Conservation (phyloP, 768 basidiomycete species). For the Podaxis pistillaris region DNA sequence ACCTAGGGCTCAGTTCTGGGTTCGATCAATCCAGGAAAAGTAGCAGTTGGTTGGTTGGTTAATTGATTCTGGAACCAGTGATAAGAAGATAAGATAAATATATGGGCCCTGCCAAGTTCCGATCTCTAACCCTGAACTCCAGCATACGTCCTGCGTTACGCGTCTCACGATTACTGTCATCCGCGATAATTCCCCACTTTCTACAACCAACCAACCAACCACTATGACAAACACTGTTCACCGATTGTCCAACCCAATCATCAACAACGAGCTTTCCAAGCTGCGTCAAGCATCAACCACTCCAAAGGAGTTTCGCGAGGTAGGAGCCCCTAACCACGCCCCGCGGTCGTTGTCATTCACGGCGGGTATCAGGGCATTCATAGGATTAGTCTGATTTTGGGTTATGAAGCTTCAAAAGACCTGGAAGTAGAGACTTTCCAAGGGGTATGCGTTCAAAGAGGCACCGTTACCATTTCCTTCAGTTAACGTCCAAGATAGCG, state of each 20-base stretch:
- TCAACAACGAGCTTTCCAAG: conserved; percentile 71
- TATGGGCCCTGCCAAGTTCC: neutral
- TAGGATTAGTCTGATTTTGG: conserved; percentile 73
- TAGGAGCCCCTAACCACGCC: conserved; percentile 22
- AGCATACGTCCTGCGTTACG: neutral
- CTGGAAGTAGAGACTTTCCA: conserved; percentile 62
- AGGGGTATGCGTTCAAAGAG: conserved; percentile 47
- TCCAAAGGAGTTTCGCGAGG: conserved; percentile 80
- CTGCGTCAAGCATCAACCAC: conserved; percentile 59
- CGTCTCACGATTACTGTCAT: neutral
- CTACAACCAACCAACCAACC: neutral
- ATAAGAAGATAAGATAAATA: conserved; percentile 8
- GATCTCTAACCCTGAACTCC: neutral
- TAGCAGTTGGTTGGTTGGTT: neutral
- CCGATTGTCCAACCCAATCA: conserved; percentile 66
- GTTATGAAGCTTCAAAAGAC: conserved; percentile 76
- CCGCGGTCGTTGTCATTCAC: neutral
- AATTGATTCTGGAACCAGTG: neutral
- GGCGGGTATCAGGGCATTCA: conserved; percentile 55
- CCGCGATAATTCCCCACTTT: neutral
- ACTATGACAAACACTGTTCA: conserved; percentile 39
- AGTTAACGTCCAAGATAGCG: conserved; percentile 39
- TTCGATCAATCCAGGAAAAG: neutral
- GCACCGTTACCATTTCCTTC: neutral
- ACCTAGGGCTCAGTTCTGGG: neutral